phyloP scores from a whole-genome alignment of 805 yeast species.

The Myxozyma melibiosi region DNA sequence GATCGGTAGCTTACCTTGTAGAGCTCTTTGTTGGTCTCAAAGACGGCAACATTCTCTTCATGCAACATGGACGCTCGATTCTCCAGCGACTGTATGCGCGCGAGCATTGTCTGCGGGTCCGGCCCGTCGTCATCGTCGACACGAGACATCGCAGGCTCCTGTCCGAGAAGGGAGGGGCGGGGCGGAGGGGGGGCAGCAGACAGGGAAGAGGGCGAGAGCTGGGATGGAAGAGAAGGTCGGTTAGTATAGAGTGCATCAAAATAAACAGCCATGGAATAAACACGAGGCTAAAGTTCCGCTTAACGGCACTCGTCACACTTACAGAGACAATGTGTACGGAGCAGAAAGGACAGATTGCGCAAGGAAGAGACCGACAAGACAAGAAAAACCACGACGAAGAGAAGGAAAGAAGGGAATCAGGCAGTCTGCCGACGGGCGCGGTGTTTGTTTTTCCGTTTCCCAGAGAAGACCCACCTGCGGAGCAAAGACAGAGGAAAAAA shows the following conservation, averaged over 20 bases:
- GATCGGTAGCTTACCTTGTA: slow-evolving; percentile 26
- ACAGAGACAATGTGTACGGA: too few species aligned
- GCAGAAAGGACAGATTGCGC: background rate
- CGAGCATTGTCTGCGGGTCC: slow-evolving; percentile 23
- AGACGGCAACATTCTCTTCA: slow-evolving; percentile 24
- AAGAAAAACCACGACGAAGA: background rate
- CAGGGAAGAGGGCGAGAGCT: background rate
- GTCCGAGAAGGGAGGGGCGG: slow-evolving; percentile 2
- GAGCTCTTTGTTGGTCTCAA: slow-evolving; percentile 23
- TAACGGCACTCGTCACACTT: too few species aligned
- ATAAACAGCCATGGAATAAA: background rate
- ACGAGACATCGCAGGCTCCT: background rate
- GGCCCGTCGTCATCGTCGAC: slow-evolving; percentile 6
- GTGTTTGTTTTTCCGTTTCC: background rate
- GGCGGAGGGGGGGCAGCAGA: background rate
- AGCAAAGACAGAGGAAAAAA: background rate
- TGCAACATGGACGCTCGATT: slow-evolving; percentile 21
- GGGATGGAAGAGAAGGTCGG: background rate
- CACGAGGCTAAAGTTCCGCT: background rate
- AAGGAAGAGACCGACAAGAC: background rate
- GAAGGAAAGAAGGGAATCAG: background rate
- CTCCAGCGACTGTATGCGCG: slow-evolving; percentile 24
- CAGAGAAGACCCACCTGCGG: background rate
- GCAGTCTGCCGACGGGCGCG: background rate
- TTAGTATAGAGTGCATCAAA: too few species aligned